Percentiles rank a stretch among this genome's conserved stretches.
These are phyloP conservation scores for Seminavis robusta DNA, from an alignment of 108 stramenopile genomes.

Conservation along the genomic window DNA sequence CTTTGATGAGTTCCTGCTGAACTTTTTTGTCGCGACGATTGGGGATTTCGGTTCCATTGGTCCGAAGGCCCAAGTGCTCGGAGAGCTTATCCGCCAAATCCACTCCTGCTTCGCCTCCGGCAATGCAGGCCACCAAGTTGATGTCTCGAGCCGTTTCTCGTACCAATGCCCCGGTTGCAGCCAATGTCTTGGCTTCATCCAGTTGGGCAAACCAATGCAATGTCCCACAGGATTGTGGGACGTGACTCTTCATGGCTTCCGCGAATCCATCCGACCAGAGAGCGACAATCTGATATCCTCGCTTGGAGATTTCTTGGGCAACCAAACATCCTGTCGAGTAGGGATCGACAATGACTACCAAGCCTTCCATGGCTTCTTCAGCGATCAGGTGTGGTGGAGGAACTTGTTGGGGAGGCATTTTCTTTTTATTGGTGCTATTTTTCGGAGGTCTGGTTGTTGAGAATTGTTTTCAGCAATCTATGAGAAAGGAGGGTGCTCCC, in stretches of 20 bases:
- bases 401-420: too few relatives aligned
- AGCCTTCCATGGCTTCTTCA: too few relatives aligned
- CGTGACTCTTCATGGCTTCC: slow-evolving; percentile 74
- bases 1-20: slow-evolving; percentile 76
- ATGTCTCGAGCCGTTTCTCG: slow-evolving; percentile 25
- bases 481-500: too few relatives aligned
- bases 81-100: slow-evolving; percentile 66
- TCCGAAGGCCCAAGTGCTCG: slow-evolving; percentile 56
- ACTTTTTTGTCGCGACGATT: slow-evolving; percentile 83
- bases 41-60: slow-evolving; percentile 67
- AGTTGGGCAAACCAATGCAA: slow-evolving; percentile 61
- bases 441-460: too few relatives aligned
- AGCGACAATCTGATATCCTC: slow-evolving; percentile 70
- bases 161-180: slow-evolving; percentile 33
- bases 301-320: slow-evolving; percentile 71
- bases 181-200: slow-evolving; percentile 41
- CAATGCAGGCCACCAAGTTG: slow-evolving; percentile 51
- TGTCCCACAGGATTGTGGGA: slow-evolving; percentile 50
- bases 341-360: slow-evolving; percentile 81
- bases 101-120: slow-evolving; percentile 86
- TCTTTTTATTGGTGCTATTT: too few relatives aligned
- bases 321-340: slow-evolving; percentile 85
- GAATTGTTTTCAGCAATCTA: too few relatives aligned
- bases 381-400: too few relatives aligned
- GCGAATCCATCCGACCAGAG: slow-evolving; percentile 66